Base-by-base conservation (phyloP, 2,329 filamentous ascomycete species). In the Penicillium sp. region DNA sequence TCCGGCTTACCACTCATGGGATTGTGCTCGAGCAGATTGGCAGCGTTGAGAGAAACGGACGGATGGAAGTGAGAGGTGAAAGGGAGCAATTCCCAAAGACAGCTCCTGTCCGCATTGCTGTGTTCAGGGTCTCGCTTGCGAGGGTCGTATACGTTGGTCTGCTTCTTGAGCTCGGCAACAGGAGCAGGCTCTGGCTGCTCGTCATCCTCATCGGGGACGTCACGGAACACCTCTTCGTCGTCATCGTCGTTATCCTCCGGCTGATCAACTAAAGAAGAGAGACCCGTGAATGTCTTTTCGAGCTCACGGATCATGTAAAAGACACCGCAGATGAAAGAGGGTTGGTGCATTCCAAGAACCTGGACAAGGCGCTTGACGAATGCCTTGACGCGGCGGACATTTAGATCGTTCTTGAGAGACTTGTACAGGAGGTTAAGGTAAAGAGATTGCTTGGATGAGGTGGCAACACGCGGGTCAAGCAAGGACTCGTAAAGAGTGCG, bases 281-380 rank as follows among this genome's bases (percentile, higher is more conserved):
- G 82, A 61, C 89, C 89, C 2, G 91, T 88, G 73, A 97, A 96
- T 0, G 84, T 87, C 58, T 78, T 78, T 65, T 90, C 86, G 30
- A 99, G 78, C 71, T 97, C 91, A 51, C 86, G 84, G 39, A 97
- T 80, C 35, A 99, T 81, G 69, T 94, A 97, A 18, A 99, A 80
- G n/a, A 96, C 85, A 61, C 93, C 93, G 67, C 92, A 97, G 43
- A 91, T 85, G 68, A 99, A 99, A 0, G 93, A 85, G 8, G 94
- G 90, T 60, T 97, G 91, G 68, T 99, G 94, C 65, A 99, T 76
- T 19, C 88, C 88, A 19, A 95, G 81, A 38, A 96, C 80, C 71
- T 99, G 94, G 41, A 97, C 78, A 73, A 99, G 84, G 57, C 94
- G 84, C 78, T 99, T 99, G 40, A 92, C 87, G 68, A 99, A 99